These are phyloP conservation scores for Rhodomyrtus psidioides DNA, from an alignment of 441 rosid species.

Conservation along the genomic window DNA sequence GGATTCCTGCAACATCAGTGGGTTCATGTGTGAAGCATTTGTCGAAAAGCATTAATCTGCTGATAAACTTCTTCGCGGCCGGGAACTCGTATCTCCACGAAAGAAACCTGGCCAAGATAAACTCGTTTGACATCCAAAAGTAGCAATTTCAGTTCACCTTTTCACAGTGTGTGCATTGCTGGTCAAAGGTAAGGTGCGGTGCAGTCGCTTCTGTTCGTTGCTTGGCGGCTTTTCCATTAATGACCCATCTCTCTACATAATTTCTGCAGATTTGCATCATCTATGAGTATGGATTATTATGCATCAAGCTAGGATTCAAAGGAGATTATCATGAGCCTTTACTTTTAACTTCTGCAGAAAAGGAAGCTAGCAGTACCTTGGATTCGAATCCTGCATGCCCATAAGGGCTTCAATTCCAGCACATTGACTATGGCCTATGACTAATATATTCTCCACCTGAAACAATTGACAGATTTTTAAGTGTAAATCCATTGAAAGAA, in stretches of 20 bases:
- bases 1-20: slow-evolving; percentile 35
- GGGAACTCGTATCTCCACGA: background rate
- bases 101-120: background rate
- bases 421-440: slow-evolving; percentile 59
- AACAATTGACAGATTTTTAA: background rate
- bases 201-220: slow-evolving; percentile 28
- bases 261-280: slow-evolving; percentile 10
- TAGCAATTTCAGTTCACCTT: slow-evolving; percentile 22
- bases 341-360: background rate
- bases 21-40: background rate
- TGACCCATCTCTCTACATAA: slow-evolving; percentile 47
- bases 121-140: background rate
- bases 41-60: background rate
- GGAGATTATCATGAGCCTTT: background rate
- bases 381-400: slow-evolving; percentile 31
- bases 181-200: slow-evolving; percentile 43
- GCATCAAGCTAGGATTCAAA: background rate
- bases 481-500: background rate
- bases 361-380: slow-evolving; percentile 20
- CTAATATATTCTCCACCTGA: slow-evolving; percentile 53
- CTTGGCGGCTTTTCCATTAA: slow-evolving; percentile 46
- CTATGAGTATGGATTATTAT: background rate
- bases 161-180: slow-evolving; percentile 53
- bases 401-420: slow-evolving; percentile 62
- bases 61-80: background rate